These are phyloP conservation scores for Euphrasia confusa DNA, from an alignment of 257 asterid species.

Conservation along the genomic window DNA sequence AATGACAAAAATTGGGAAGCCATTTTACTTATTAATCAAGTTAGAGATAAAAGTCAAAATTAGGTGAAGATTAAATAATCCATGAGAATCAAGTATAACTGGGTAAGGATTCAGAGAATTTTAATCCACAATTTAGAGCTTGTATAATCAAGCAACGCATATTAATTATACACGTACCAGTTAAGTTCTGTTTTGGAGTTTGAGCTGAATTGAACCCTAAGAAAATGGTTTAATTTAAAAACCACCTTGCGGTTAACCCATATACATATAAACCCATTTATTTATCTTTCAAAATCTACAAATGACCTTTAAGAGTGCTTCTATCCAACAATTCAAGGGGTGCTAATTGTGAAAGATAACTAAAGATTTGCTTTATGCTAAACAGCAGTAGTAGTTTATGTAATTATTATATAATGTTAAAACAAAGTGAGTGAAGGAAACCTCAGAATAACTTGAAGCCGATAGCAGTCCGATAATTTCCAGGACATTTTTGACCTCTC, in stretches of 20 bases:
- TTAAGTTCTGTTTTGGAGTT: no score
- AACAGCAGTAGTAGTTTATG: not conserved
- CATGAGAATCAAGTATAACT: no score
- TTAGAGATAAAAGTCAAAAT: no score
- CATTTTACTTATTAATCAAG: no score
- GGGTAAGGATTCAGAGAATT: no score
- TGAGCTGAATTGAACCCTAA: not conserved
- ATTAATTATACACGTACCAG: no score
- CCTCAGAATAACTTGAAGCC: constrained; percentile 31
- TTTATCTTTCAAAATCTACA: not conserved
- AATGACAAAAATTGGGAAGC: not conserved
- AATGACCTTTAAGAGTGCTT: not conserved
- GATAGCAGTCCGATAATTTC: constrained; percentile 36
- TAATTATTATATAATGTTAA: not conserved
- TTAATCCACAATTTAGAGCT: no score
- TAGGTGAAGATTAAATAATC: no score
- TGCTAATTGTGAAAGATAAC: not conserved
- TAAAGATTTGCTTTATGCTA: not conserved
- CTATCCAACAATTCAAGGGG: not conserved
- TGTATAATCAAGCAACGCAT: no score
- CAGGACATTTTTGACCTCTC: constrained; percentile 28
- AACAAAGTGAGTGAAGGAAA: not conserved
- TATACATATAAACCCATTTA: not conserved
- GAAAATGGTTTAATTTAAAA: no score
- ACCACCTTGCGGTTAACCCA: not conserved